phyloP scores from a whole-genome alignment of 2,329 filamentous ascomycete species.

The Pestalotiopsis sp. region DNA sequence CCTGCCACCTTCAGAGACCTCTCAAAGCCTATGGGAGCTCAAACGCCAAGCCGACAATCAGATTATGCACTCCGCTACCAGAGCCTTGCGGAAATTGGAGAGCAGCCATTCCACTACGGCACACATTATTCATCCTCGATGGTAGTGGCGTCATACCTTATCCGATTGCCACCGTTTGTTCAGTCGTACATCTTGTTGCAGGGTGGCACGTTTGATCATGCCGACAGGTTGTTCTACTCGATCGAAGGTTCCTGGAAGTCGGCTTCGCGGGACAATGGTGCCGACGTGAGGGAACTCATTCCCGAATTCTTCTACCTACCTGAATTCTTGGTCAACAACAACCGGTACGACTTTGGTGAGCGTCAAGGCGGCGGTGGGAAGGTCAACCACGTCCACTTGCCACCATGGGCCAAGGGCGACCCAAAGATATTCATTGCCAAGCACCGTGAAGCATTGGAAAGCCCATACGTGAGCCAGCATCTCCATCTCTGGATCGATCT shows the following conservation, averaged over 20 bases:
- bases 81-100: conserved; percentile 87
- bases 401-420: conserved; percentile 95
- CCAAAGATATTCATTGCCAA: conserved; percentile 94
- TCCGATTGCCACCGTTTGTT: conserved; percentile 92
- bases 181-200: conserved; percentile 93
- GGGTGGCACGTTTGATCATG: conserved; percentile 94
- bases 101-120: conserved; percentile 93
- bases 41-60: conserved; percentile 71
- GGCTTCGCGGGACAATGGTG: conserved; percentile 85
- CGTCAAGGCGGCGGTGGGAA: conserved; percentile 77
- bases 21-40: conserved; percentile 94
- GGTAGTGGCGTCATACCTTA: conserved; percentile 96
- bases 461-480: conserved; percentile 85
- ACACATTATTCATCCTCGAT: conserved; percentile 99
- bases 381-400: conserved; percentile 86
- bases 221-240: conserved; percentile 92
- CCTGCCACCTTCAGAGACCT: conserved; percentile 86
- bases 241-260: conserved; percentile 90
- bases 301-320: conserved; percentile 97
- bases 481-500: conserved; percentile 96
- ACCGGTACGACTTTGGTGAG: conserved; percentile 89
- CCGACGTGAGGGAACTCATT: conserved; percentile 90
- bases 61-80: conserved; percentile 84
- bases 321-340: conserved; percentile 91
- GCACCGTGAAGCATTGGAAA: conserved; percentile 93